These are phyloP conservation scores for Aureobasidium sp. DNA, from an alignment of 2,329 filamentous ascomycete species.

Conservation along the genomic window DNA sequence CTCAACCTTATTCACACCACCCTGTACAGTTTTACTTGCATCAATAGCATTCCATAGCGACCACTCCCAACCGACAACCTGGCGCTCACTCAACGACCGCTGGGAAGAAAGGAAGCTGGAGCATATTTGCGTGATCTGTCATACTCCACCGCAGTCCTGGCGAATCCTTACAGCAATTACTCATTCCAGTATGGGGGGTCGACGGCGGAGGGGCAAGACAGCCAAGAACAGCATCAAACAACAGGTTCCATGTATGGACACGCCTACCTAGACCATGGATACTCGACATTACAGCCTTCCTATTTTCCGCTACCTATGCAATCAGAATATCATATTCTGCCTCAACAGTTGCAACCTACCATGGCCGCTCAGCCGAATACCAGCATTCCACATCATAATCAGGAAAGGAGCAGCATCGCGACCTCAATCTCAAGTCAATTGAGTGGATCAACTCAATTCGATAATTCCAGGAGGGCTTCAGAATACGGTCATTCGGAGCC, in stretches of 20 bases:
- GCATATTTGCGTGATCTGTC: not conserved
- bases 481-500: not conserved
- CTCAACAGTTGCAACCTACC: not conserved
- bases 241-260: not conserved
- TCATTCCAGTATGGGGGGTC: not conserved
- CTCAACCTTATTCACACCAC: not conserved
- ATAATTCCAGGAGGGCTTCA: not conserved
- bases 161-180: not conserved
- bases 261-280: not conserved
- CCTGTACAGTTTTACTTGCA: not conserved
- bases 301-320: not conserved
- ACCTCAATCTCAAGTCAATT: not conserved
- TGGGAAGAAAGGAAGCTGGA: not conserved
- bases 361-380: not conserved
- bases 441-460: not conserved
- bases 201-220: not conserved
- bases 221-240: not conserved
- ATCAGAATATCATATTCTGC: not conserved
- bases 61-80: not conserved
- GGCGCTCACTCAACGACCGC: not conserved
- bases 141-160: slow-evolving; percentile 4
- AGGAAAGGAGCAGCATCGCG: not conserved
- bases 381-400: not conserved
- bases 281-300: not conserved
- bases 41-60: not conserved